Evolutionary conservation across 2,329 filamentous ascomycete species (phyloP), one percentile per base, ranked within the genome.

Genomic region (Catunica adiposa): DNA sequence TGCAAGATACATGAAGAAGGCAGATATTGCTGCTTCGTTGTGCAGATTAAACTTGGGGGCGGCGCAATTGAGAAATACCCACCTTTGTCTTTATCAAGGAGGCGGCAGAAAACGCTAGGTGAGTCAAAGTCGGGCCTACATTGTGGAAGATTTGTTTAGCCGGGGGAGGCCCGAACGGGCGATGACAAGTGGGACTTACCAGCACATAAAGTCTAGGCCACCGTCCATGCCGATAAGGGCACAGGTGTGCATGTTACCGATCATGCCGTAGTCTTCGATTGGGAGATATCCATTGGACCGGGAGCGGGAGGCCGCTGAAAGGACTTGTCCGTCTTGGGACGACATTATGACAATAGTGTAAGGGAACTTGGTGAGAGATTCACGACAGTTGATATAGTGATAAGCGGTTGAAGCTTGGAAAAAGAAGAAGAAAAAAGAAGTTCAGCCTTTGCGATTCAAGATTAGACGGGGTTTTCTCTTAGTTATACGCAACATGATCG

Each of bases 171-270:
- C n/a, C n/a, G n/a, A 44, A 4, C 20, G 15, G 40, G 3, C 11
- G 8, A 7, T 17, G 40, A 7, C 20, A 17, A 22, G n/a, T 44
- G 15, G 20, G 25, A 15, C 73, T 66, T 63, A 80, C 80, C 83
- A 89, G 66, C 83, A 88, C 82, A 88, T 84, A 62, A 81, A 86
- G 64, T 87, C 84, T 57, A 89, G 67, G 60, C 82, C 83, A 23
- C 84, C 84, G 63, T 84, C 80, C 64, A 84, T 84, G 61, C 82
- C 83, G 22, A 86, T 75, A n/a, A 87, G 70, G 14, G 84, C 83
- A 69, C 82, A 86, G 1, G 84, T 89, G 62, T 82, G 77, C 83
- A 89, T 86, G 63, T 88, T 87, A 23, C 84, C 84, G 62, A 89
- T 86, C 67, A 89, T 76, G 56, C 84, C 84, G 72, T 88, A 88